Percentiles rank a stretch among this genome's conserved stretches.
Conservation (phyloP, 2,329 filamentous ascomycete species). For the Lizonia empirigonia region DNA sequence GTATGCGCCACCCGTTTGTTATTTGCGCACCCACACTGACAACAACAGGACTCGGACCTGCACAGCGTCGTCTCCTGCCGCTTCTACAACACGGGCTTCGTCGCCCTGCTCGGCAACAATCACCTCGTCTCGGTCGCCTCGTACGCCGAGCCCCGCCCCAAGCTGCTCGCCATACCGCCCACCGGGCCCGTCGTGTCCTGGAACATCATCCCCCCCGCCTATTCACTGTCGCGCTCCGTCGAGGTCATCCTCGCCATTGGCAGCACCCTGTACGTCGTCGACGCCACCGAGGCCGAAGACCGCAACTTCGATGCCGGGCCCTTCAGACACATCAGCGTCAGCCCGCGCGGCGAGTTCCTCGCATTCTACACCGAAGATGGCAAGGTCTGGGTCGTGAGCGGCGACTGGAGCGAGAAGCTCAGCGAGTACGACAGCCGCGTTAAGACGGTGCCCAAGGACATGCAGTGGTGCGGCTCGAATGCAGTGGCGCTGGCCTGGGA, state of each 20-base stretch:
- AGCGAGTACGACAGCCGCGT: constrained; percentile 91
- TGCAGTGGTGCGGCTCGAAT: constrained; percentile 97
- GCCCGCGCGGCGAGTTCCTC: constrained; percentile 86
- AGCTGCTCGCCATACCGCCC: constrained; percentile 75
- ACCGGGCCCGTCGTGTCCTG: constrained; percentile 83
- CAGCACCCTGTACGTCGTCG: constrained; percentile 83
- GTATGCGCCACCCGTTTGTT: constrained; percentile 29
- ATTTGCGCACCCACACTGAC: not conserved
- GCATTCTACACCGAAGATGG: constrained; percentile 86
- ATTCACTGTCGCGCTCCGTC: constrained; percentile 89
- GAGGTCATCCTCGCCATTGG: constrained; percentile 88
- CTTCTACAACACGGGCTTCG: constrained; percentile 92
- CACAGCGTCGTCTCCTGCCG: constrained; percentile 85
- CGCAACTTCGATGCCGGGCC: constrained; percentile 88
- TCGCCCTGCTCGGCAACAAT: constrained; percentile 89
- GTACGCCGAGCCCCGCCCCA: constrained; percentile 89
- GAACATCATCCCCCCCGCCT: constrained; percentile 84
- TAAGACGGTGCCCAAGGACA: constrained; percentile 80
- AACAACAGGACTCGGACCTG: constrained; percentile 69
- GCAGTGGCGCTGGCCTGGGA: constrained; percentile 95
- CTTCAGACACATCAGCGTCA: constrained; percentile 88
- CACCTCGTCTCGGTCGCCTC: constrained; percentile 82
- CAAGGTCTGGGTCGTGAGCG: constrained; percentile 87
- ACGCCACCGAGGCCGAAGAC: constrained; percentile 89
- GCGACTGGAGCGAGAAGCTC: constrained; percentile 90